Evolutionary conservation across 352 stramenopile species (phyloP), one percentile per base, ranked within the genome.

Genomic region (Pythium dissimile): DNA sequence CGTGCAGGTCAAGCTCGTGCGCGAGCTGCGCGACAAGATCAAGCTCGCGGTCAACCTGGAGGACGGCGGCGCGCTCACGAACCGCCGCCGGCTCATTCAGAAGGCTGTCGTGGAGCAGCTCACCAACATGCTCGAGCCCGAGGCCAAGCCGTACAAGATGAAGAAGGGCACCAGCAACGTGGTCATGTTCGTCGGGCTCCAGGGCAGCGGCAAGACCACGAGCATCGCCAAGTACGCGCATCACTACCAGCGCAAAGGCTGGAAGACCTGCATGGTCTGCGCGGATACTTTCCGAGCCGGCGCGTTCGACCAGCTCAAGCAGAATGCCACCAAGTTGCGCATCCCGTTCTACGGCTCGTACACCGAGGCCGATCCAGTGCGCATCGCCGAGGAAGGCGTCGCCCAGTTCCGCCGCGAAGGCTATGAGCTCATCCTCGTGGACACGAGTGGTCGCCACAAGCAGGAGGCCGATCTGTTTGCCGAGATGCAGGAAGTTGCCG

Each of bases 381-480:
- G 88, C 23, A 99, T 99, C 60, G 97, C 97, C 4, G 88, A 98
- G 67, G 93, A 99, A 75, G 97, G 97, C 57, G 97, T 99, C 27
- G 81, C 89, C 46, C 94, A 98, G 63, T 99, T 99, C 73, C 70
- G 86, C 23, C 80, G 88, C 13, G 96, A 99, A 67, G 91, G 96
- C 48, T 99, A 99, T 73, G 97, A 99, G 72, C 77, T 99, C 9
- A 99, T 99, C 61, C 96, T 99, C 49, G 97, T 99, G 16, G 97
- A 99, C 82, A 99, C 97, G 0, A 98, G 89, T 64, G 97, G 97
- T 64, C 85, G 97, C 30, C 97, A 99, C 82, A 97, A 98, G 67
- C 97, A 99, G 74, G 97, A 99, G 62, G 72, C 89, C 1, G 97
- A 97, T 16, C 67, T 99, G 55, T 99, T 99, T 69, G 96, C 98